A percentile compares a stretch with the other conserved stretches of the same genome.
Conservation (phyloP, 2,329 filamentous ascomycete species). For the Paracamarosporium sp. region DNA sequence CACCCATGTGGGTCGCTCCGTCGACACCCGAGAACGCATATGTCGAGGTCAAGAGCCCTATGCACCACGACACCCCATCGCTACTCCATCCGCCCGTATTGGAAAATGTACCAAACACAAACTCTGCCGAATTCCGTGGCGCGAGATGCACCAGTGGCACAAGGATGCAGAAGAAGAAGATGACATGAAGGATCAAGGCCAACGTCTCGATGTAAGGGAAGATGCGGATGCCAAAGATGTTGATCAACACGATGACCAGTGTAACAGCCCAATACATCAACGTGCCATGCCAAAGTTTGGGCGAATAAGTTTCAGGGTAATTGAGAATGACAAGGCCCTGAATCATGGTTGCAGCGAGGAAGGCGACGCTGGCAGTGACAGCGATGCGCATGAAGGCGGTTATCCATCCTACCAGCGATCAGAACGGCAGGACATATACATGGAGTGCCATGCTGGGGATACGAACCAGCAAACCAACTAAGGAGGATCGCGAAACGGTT, state of each 20-base stretch:
- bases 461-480: not conserved
- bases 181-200: slow-evolving; percentile 52
- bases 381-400: not conserved
- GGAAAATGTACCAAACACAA: slow-evolving; percentile 52
- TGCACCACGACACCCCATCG: slow-evolving; percentile 33
- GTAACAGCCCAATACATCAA: not conserved
- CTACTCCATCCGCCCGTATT: slow-evolving; percentile 50
- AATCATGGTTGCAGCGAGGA: not conserved
- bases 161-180: slow-evolving; percentile 56
- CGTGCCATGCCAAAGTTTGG: not conserved
- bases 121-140: slow-evolving; percentile 36
- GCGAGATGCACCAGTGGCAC: slow-evolving; percentile 49
- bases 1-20: slow-evolving; percentile 47
- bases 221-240: not conserved
- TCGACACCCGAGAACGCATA: slow-evolving; percentile 37
- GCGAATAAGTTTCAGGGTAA: not conserved
- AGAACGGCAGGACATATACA: no score
- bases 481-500: not conserved
- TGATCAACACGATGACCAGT: not conserved
- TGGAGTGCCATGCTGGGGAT: no score
- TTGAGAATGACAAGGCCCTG: not conserved
- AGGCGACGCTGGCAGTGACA: not conserved
- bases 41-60: not conserved
- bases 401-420: no score
- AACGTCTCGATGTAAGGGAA: slow-evolving; percentile 46